phyloP scores from a whole-genome alignment of 2,329 filamentous ascomycete species.

The Coccinonectria pachysandricola region DNA sequence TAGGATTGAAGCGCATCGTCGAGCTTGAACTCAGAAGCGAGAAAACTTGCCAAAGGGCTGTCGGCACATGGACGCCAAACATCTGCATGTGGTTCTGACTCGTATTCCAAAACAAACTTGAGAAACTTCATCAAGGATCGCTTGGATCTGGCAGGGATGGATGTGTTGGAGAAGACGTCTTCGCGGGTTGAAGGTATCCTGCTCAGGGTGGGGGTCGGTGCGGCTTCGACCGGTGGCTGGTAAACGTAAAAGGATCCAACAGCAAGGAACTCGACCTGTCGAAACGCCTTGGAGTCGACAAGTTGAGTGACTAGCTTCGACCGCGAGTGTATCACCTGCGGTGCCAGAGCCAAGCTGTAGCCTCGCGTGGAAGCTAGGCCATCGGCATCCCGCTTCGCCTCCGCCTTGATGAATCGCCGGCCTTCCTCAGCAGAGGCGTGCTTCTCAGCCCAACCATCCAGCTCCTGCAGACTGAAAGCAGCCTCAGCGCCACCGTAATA shows the following conservation, averaged over 20 bases:
- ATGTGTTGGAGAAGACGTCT: conserved; percentile 74
- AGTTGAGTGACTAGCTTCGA: conserved; percentile 69
- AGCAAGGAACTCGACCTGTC: conserved; percentile 85
- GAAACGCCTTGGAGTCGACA: conserved; percentile 80
- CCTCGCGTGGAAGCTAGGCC: conserved; percentile 55
- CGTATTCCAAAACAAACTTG: conserved; percentile 70
- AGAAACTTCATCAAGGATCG: conserved; percentile 87
- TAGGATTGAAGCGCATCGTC: conserved; percentile 57
- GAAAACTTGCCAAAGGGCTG: conserved; percentile 46
- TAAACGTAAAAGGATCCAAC: conserved; percentile 89
- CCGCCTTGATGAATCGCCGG: conserved; percentile 18
- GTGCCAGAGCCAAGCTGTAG: conserved; percentile 76
- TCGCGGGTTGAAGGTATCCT: conserved; percentile 83
- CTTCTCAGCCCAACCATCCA: conserved; percentile 57
- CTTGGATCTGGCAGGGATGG: conserved; percentile 71
- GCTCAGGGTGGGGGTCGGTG: conserved; percentile 34
- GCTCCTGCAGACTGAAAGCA: conserved; percentile 74
- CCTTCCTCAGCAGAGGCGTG: conserved; percentile 18
- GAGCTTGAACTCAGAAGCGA: conserved; percentile 53
- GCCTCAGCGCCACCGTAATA: conserved; percentile 86
- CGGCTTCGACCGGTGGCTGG: conserved; percentile 25
- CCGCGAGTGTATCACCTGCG: conserved; percentile 76
- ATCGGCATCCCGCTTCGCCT: conserved; percentile 27
- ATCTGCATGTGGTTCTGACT: conserved; percentile 43
- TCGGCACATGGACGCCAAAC: conserved; percentile 49